Evolutionary conservation across 257 asterid genomes (phyloP).

Genomic region (Craterostigma plantagineum): DNA sequence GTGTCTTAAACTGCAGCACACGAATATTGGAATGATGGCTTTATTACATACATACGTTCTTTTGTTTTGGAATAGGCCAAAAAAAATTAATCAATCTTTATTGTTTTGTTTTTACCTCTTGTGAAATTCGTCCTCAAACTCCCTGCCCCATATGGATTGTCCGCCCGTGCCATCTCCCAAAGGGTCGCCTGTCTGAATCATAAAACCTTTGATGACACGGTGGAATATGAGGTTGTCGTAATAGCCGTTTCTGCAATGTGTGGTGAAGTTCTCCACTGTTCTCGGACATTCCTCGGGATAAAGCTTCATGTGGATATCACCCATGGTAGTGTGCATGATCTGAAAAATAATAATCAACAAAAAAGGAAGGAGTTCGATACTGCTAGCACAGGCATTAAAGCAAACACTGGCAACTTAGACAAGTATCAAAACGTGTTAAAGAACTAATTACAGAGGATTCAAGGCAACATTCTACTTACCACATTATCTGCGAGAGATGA

Average conservation of each 20-base stretch:
- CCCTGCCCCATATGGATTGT: slow-evolving; percentile 98
- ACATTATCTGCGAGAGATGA: slow-evolving; percentile 93
- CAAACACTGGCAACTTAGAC: neutral
- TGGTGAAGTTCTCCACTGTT: slow-evolving; percentile 94
- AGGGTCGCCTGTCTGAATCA: slow-evolving; percentile 99
- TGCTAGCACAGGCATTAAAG: no score
- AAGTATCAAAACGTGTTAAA: neutral
- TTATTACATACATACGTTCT: no score
- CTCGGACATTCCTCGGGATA: slow-evolving; percentile 98
- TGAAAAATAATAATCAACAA: slow-evolving; percentile 10
- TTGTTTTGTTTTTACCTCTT: slow-evolving; percentile 82
- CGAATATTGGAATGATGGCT: neutral
- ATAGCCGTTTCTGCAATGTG: slow-evolving; percentile 91
- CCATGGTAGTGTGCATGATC: slow-evolving; percentile 94
- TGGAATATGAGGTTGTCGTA: slow-evolving; percentile 92
- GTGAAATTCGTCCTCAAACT: slow-evolving; percentile 95
- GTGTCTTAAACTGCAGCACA: slow-evolving; percentile 65
- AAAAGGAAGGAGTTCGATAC: no score
- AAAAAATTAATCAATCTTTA: no score
- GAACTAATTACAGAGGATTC: neutral
- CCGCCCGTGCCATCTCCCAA: slow-evolving; percentile 99
- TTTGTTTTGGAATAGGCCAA: no score
- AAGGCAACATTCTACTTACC: slow-evolving; percentile 26
- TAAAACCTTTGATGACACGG: slow-evolving; percentile 91
- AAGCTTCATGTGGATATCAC: slow-evolving; percentile 84